These are phyloP conservation scores for Cryptosporidium bovis DNA, from an alignment of 169 alveolate species.

Conservation along the genomic window DNA sequence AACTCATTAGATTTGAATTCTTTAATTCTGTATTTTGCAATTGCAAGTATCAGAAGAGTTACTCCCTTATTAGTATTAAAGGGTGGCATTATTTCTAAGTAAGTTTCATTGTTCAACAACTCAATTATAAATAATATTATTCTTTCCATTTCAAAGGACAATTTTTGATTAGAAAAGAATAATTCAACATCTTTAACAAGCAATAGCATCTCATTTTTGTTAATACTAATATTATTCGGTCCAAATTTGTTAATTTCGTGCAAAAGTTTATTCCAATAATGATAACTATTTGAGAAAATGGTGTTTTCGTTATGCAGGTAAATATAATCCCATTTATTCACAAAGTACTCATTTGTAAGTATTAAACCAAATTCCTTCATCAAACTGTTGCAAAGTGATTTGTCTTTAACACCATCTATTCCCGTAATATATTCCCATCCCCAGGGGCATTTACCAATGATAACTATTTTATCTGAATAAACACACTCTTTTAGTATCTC, in stretches of 20 bases:
- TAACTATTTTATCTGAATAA: constrained; percentile 15
- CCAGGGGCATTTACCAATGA: constrained; percentile 66
- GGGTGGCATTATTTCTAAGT: constrained; percentile 28
- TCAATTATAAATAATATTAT: constrained; percentile 15
- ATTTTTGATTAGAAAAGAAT: not conserved
- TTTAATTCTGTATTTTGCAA: constrained; percentile 29
- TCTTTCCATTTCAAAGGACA: constrained; percentile 24
- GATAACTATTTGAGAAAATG: constrained; percentile 8
- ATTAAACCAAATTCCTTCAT: constrained; percentile 54
- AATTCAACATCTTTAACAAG: constrained; percentile 36
- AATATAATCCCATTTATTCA: not conserved
- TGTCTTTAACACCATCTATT: not conserved
- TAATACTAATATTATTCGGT: not conserved
- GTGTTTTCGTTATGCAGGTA: not conserved
- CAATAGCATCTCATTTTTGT: constrained; percentile 4
- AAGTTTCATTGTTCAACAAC: constrained; percentile 4
- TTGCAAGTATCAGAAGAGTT: constrained; percentile 7
- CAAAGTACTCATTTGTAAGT: constrained; percentile 28
- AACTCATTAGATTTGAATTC: not conserved
- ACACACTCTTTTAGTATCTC: constrained; percentile 9
- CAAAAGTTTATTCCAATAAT: constrained; percentile 25
- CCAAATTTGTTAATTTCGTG: not conserved
- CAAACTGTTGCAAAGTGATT: constrained; percentile 20
- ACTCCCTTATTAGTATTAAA: constrained; percentile 24
- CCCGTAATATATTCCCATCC: constrained; percentile 52